Percentiles rank a stretch among this genome's conserved stretches.
These are phyloP conservation scores for Stemphylium lycopersici DNA, from an alignment of 2,329 filamentous ascomycete species.

Conservation along the genomic window DNA sequence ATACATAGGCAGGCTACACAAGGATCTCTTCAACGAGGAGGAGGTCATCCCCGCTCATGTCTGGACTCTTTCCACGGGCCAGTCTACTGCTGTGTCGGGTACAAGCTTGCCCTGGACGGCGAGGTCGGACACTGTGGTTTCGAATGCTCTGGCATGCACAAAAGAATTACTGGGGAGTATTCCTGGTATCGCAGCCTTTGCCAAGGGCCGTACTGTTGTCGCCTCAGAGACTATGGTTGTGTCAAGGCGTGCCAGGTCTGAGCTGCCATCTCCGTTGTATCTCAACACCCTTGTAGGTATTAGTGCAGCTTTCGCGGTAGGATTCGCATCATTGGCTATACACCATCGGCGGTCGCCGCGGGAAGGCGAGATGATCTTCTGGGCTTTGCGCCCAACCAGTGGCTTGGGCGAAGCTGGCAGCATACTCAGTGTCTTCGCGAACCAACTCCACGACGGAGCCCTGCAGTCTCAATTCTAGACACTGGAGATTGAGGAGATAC, in stretches of 20 bases:
- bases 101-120: slow-evolving; percentile 35
- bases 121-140: slow-evolving; percentile 14
- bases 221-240: slow-evolving; percentile 9
- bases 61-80: slow-evolving; percentile 34
- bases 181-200: slow-evolving; percentile 30
- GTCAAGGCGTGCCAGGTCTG: slow-evolving; percentile 24
- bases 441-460: slow-evolving; percentile 29
- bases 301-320: slow-evolving; percentile 29
- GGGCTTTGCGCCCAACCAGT: slow-evolving; percentile 35
- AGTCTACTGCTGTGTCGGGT: slow-evolving; percentile 2
- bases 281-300: slow-evolving; percentile 33
- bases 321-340: slow-evolving; percentile 37
- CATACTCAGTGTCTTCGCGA: slow-evolving; percentile 38
- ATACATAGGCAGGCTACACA: slow-evolving; percentile 49
- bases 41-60: slow-evolving; percentile 31
- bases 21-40: slow-evolving; percentile 30
- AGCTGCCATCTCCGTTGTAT: slow-evolving; percentile 37
- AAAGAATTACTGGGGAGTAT: slow-evolving; percentile 32
- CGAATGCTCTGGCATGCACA: slow-evolving; percentile 17
- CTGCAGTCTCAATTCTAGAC: slow-evolving; percentile 17
- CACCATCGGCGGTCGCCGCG: slow-evolving; percentile 42
- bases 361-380: slow-evolving; percentile 43
- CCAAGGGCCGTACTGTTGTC: slow-evolving; percentile 14
- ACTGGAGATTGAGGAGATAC: neutral
- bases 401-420: slow-evolving; percentile 42